A percentile compares a stretch with the other conserved stretches of the same genome.
Evolutionary conservation across 2,329 filamentous ascomycete species (phyloP).

Genomic region (Cladosporium sp.): DNA sequence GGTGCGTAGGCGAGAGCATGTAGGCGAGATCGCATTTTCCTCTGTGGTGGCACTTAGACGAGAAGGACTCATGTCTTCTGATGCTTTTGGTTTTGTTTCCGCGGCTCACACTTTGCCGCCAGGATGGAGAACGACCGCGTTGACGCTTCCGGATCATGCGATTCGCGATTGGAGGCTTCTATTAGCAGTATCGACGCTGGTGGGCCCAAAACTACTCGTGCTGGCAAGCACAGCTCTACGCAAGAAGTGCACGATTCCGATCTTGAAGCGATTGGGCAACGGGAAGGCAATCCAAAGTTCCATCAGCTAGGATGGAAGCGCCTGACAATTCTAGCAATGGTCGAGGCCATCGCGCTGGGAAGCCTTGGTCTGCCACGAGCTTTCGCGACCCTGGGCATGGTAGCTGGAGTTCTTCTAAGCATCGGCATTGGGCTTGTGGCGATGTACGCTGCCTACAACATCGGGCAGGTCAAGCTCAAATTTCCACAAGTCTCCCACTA

Average conservation of each 20-base stretch:
- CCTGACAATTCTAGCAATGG: constrained; percentile 16
- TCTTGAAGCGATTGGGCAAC: constrained; percentile 8
- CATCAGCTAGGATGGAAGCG: constrained; percentile 20
- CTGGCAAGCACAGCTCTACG: background rate
- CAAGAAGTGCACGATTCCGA: background rate
- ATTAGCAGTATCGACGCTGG: background rate
- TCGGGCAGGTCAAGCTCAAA: constrained; percentile 15
- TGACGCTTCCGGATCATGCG: background rate
- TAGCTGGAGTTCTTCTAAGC: constrained; percentile 16
- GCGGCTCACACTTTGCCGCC: background rate
- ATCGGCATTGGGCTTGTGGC: constrained; percentile 18
- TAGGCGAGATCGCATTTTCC: background rate
- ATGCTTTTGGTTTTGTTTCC: background rate
- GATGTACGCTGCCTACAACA: constrained; percentile 20
- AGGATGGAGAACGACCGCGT: background rate
- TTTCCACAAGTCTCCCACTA: constrained; percentile 15
- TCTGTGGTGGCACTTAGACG: background rate
- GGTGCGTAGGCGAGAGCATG: constrained; percentile 15
- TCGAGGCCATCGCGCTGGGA: constrained; percentile 15
- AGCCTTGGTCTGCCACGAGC: constrained; percentile 18
- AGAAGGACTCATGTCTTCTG: background rate
- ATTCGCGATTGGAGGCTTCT: background rate
- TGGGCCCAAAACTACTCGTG: background rate
- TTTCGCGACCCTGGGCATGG: constrained; percentile 18
- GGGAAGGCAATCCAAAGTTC: constrained; percentile 13